These are phyloP conservation scores for Penicillium robsamsonii DNA, from an alignment of 495 filamentous ascomycete genomes.

Conservation along the genomic window DNA sequence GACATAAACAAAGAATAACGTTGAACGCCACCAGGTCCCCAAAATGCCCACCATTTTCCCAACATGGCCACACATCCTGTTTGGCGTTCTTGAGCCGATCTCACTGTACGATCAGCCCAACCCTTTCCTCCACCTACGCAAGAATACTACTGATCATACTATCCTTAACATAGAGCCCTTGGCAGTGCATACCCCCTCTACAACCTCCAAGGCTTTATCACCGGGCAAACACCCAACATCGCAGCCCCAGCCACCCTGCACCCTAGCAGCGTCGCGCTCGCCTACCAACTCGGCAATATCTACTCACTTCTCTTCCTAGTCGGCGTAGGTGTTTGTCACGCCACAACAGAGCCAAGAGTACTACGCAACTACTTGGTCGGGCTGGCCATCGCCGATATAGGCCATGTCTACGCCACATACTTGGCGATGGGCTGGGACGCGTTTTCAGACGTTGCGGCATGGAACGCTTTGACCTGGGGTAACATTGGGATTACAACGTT, in stretches of 20 bases:
- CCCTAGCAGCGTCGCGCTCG: slow-evolving; percentile 48
- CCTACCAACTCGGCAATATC: slow-evolving; percentile 64
- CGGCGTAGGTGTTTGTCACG: slow-evolving; percentile 57
- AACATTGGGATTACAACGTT: slow-evolving; percentile 63
- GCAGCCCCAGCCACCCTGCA: slow-evolving; percentile 28
- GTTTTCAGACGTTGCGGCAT: slow-evolving; percentile 53
- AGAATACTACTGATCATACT: slow-evolving; percentile 13
- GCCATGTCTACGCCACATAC: slow-evolving; percentile 64
- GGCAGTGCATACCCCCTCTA: slow-evolving; percentile 57
- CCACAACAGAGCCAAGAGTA: slow-evolving; percentile 61
- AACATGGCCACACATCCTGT: slow-evolving; percentile 43
- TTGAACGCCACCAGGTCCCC: slow-evolving; percentile 2
- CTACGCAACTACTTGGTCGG: slow-evolving; percentile 66
- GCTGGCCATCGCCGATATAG: slow-evolving; percentile 64
- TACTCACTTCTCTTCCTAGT: slow-evolving; percentile 66
- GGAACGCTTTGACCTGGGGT: slow-evolving; percentile 72
- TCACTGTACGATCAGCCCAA: slow-evolving; percentile 53
- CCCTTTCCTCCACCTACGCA: neutral
- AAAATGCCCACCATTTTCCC: slow-evolving; percentile 42
- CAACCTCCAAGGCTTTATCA: slow-evolving; percentile 56
- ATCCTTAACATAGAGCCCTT: slow-evolving; percentile 43
- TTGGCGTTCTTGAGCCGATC: slow-evolving; percentile 62
- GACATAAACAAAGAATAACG: neutral
- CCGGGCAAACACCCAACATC: slow-evolving; percentile 53
- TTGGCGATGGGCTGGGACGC: slow-evolving; percentile 55